Percentiles rank a stretch among this genome's conserved stretches.
Evolutionary conservation across 1,139 yeast species (phyloP).

Genomic region (Magnusiomyces ingens): DNA sequence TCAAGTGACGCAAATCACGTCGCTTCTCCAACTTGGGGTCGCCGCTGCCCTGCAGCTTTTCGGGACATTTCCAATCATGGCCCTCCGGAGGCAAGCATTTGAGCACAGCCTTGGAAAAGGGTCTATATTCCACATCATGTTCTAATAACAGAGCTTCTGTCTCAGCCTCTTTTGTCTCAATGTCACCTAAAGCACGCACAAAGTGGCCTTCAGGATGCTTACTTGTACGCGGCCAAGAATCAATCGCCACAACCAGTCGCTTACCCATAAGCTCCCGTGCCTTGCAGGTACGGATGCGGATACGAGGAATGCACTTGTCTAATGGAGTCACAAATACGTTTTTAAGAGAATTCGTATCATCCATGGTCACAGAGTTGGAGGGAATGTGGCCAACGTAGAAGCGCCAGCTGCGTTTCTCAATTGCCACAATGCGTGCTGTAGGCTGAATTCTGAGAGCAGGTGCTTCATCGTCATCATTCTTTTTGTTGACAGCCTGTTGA

Average conservation of each 20-base stretch:
- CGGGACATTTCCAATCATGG: constrained; percentile 86
- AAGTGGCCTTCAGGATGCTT: constrained; percentile 93
- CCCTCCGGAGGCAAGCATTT: constrained; percentile 93
- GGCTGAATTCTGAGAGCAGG: constrained; percentile 52
- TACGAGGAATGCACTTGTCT: constrained; percentile 84
- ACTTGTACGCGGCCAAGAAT: constrained; percentile 82
- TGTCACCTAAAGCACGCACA: constrained; percentile 79
- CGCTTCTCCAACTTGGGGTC: constrained; percentile 42
- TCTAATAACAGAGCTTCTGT: constrained; percentile 90
- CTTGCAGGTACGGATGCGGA: constrained; percentile 81
- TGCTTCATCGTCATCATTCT: constrained; percentile 8
- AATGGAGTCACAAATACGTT: constrained; percentile 79
- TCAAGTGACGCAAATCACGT: constrained; percentile 75
- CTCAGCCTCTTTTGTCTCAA: constrained; percentile 91
- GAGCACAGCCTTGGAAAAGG: constrained; percentile 86
- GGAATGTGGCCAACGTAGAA: constrained; percentile 93
- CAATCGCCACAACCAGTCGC: constrained; percentile 86
- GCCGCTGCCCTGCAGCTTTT: constrained; percentile 35
- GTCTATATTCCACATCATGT: constrained; percentile 94
- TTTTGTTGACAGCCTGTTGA: constrained; percentile 43
- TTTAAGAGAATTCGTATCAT: constrained; percentile 50
- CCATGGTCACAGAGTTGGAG: constrained; percentile 58
- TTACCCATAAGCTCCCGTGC: constrained; percentile 76
- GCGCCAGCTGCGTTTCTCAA: constrained; percentile 90
- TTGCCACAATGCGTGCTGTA: constrained; percentile 86